These are phyloP conservation scores for Albifimbria verrucaria DNA, from an alignment of 2,329 filamentous ascomycete genomes.

Conservation along the genomic window DNA sequence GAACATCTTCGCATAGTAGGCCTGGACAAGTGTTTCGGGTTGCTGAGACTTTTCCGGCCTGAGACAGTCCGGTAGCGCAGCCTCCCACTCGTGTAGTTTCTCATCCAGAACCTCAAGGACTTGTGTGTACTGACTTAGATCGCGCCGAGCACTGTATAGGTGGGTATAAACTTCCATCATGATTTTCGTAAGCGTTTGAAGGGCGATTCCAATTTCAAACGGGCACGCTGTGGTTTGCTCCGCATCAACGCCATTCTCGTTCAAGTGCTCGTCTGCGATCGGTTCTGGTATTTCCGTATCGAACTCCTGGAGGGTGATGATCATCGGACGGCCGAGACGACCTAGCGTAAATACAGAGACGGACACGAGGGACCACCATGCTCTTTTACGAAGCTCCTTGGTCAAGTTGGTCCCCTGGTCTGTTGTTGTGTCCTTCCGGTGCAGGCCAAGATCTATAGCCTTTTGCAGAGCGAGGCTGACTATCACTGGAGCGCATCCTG, in stretches of 20 bases:
- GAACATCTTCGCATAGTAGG: constrained; percentile 52
- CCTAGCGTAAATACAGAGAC: constrained; percentile 68
- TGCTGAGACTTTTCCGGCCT: constrained; percentile 40
- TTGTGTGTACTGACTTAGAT: constrained; percentile 59
- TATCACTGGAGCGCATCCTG: constrained; percentile 69
- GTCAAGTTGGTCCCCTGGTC: constrained; percentile 53
- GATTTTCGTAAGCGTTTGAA: constrained; percentile 62
- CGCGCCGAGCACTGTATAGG: constrained; percentile 68
- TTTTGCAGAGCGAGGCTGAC: constrained; percentile 62
- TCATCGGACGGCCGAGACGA: constrained; percentile 74
- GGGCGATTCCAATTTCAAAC: constrained; percentile 64
- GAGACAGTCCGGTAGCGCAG: constrained; percentile 61
- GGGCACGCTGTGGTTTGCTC: constrained; percentile 57
- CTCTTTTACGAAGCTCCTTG: constrained; percentile 72
- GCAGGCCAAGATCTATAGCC: constrained; percentile 72
- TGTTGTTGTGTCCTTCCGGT: constrained; percentile 60
- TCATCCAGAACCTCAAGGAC: constrained; percentile 64
- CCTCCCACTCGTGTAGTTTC: constrained; percentile 60
- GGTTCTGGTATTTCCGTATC: constrained; percentile 74
- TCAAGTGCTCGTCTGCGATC: constrained; percentile 67
- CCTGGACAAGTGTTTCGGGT: constrained; percentile 44
- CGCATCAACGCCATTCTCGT: constrained; percentile 59
- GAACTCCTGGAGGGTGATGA: constrained; percentile 69
- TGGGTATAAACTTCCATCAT: constrained; percentile 72
- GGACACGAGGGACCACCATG: constrained; percentile 71